A percentile compares a stretch with the other conserved stretches of the same genome.
Evolutionary conservation across 2,329 filamentous ascomycete species (phyloP).

Genomic region (Penicillium sp.): DNA sequence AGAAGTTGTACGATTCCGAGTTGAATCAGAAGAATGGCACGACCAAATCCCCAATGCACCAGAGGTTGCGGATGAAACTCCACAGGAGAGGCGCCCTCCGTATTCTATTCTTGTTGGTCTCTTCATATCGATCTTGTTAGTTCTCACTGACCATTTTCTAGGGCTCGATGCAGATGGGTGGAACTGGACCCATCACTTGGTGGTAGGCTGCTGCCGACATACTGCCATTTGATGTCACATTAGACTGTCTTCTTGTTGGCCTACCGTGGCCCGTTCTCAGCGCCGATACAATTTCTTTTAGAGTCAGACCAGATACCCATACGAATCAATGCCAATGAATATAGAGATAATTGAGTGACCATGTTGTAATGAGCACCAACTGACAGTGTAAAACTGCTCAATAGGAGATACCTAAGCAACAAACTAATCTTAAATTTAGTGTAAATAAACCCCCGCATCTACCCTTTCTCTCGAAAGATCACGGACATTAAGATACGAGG

Average conservation of each 20-base stretch:
- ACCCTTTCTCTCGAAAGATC: neutral
- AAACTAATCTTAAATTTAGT: neutral
- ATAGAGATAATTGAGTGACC: neutral
- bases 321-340: slow-evolving; percentile 13
- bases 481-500: neutral
- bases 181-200: slow-evolving; percentile 47
- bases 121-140: neutral
- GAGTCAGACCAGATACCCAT: slow-evolving; percentile 26
- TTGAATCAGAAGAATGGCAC: slow-evolving; percentile 86
- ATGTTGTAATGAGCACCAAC: neutral
- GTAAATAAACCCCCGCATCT: neutral
- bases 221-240: neutral
- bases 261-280: neutral
- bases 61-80: slow-evolving; percentile 59
- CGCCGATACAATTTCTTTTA: slow-evolving; percentile 13
- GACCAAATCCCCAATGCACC: slow-evolving; percentile 76
- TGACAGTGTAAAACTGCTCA: neutral
- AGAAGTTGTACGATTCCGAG: slow-evolving; percentile 81
- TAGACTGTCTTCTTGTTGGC: slow-evolving; percentile 1
- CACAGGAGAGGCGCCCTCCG: slow-evolving; percentile 58
- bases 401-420: neutral
- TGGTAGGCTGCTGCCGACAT: slow-evolving; percentile 34
- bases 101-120: slow-evolving; percentile 46
- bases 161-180: slow-evolving; percentile 49
- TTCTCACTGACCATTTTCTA: slow-evolving; percentile 21